Conservation (phyloP, 495 filamentous ascomycete genomes). For the Barbatosphaeria neglecta region DNA sequence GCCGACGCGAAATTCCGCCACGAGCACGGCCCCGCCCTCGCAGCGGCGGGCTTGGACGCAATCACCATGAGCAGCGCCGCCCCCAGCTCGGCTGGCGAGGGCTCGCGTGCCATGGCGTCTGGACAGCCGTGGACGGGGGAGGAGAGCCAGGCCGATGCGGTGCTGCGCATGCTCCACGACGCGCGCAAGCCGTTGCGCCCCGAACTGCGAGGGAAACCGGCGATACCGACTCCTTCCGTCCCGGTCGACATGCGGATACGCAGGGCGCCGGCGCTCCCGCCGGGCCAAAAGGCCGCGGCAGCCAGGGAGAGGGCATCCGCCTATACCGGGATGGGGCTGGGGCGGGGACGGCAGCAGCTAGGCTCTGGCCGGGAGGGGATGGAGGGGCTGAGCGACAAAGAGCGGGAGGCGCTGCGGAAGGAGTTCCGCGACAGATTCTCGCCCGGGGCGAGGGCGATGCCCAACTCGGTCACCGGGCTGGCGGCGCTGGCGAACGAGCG, state of each 20-base stretch:
- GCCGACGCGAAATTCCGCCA: slow-evolving; percentile 56
- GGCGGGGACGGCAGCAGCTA: background rate
- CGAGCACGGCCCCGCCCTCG: slow-evolving; percentile 58
- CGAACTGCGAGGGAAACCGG: slow-evolving; percentile 27
- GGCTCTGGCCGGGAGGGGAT: slow-evolving; percentile 27
- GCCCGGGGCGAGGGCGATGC: slow-evolving; percentile 61
- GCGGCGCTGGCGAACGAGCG: slow-evolving; percentile 80
- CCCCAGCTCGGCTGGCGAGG: slow-evolving; percentile 54
- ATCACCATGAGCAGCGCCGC: background rate
- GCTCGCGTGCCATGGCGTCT: slow-evolving; percentile 59
- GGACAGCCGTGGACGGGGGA: slow-evolving; percentile 68
- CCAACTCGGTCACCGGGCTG: slow-evolving; percentile 67
- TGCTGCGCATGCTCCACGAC: slow-evolving; percentile 82
- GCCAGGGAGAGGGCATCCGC: slow-evolving; percentile 67
- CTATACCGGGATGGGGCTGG: slow-evolving; percentile 48
- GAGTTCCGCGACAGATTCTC: slow-evolving; percentile 73
- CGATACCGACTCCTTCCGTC: slow-evolving; percentile 37
- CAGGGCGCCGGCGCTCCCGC: slow-evolving; percentile 19
- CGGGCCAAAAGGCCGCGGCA: slow-evolving; percentile 54
- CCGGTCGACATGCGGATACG: slow-evolving; percentile 51
- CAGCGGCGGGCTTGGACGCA: slow-evolving; percentile 42
- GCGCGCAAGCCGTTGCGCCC: slow-evolving; percentile 58
- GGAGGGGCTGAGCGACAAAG: slow-evolving; percentile 50
- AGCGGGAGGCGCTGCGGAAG: slow-evolving; percentile 53
- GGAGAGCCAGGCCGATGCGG: slow-evolving; percentile 61